phyloP scores from a whole-genome alignment of 257 asterid genomes.

The Penstemon barbatus region DNA sequence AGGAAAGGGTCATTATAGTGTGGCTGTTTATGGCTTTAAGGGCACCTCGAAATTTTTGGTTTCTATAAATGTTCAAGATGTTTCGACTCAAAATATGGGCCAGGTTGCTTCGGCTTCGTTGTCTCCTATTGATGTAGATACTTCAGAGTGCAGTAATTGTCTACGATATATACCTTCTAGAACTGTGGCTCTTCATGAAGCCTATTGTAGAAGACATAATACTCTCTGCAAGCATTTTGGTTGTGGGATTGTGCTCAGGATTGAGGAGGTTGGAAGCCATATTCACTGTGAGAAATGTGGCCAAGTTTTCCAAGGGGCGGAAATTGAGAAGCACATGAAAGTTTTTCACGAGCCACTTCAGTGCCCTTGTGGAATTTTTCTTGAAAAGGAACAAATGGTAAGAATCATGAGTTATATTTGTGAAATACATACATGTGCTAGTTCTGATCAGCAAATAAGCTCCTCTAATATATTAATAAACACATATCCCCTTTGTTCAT shows the following conservation, averaged over 20 bases:
- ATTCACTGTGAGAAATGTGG: constrained; percentile 87
- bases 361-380: constrained; percentile 83
- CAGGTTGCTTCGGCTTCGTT: constrained; percentile 53
- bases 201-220: constrained; percentile 86
- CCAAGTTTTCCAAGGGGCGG: constrained; percentile 74
- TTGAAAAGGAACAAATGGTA: constrained; percentile 94
- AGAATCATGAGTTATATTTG: constrained; percentile 10
- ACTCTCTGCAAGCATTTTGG: constrained; percentile 63
- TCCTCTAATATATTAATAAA: too few relatives aligned
- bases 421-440: too few relatives aligned
- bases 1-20: constrained; percentile 62
- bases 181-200: constrained; percentile 81
- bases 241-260: constrained; percentile 85
- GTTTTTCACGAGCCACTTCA: constrained; percentile 93
- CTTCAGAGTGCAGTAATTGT: constrained; percentile 77
- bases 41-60: constrained; percentile 60
- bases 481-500: too few relatives aligned
- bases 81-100: constrained; percentile 52
- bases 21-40: constrained; percentile 87
- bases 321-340: constrained; percentile 87
- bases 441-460: too few relatives aligned
- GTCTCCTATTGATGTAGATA: constrained; percentile 50
- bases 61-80: constrained; percentile 53
- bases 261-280: constrained; percentile 74
- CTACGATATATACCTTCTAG: constrained; percentile 71